A percentile compares a stretch with the other conserved stretches of the same genome.
Evolutionary conservation across 495 filamentous ascomycete species (phyloP).

Genomic region (Xylaria sp.): DNA sequence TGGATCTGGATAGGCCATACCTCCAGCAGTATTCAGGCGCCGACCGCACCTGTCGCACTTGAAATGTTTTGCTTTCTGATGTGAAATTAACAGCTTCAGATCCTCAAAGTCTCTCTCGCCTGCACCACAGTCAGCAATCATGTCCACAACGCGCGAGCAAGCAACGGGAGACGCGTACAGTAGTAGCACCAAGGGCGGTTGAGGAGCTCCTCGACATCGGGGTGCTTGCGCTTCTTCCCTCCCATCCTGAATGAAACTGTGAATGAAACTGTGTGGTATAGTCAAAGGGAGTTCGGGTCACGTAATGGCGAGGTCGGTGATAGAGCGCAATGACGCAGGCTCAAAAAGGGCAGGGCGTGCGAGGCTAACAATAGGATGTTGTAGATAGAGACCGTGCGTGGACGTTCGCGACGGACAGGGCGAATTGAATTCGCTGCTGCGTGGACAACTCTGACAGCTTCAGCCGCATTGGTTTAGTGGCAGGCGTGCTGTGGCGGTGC

Average conservation of each 20-base stretch:
- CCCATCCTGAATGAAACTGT: slow-evolving; percentile 62
- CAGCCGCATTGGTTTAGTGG: slow-evolving; percentile 12
- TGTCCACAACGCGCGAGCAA: background rate
- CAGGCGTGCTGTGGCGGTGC: slow-evolving; percentile 19
- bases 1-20: slow-evolving; percentile 54
- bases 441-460: slow-evolving; percentile 16
- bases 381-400: slow-evolving; percentile 14
- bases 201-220: slow-evolving; percentile 85
- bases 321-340: slow-evolving; percentile 6
- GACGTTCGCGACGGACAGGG: slow-evolving; percentile 16
- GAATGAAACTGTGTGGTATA: background rate
- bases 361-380: background rate
- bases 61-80: slow-evolving; percentile 99
- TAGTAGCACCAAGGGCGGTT: slow-evolving; percentile 97
- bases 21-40: slow-evolving; percentile 92
- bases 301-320: background rate
- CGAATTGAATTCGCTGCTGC: background rate
- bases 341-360: background rate
- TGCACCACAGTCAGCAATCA: slow-evolving; percentile 31
- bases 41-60: slow-evolving; percentile 91
- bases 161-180: slow-evolving; percentile 57
- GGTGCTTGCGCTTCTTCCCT: slow-evolving; percentile 80
- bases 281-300: background rate
- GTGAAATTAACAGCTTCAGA: slow-evolving; percentile 90
- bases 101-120: slow-evolving; percentile 97